Base-by-base conservation (phyloP, 371 early-diverging fungal genomes). In the Funneliformis caledonium region DNA sequence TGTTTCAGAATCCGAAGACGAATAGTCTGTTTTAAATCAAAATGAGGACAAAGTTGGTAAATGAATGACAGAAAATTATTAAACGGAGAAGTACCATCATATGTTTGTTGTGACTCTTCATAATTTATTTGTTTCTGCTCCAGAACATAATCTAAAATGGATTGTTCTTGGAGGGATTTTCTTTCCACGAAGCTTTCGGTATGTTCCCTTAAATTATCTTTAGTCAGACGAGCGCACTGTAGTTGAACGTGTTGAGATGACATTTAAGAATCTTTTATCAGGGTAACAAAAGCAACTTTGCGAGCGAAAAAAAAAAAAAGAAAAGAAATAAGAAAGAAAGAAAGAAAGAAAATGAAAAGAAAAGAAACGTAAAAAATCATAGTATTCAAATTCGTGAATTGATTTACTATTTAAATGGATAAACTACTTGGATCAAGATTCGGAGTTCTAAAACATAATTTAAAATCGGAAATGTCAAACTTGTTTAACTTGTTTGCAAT, bases 121-220 rank as follows among this genome's bases (percentile, higher is more conserved):
- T 56, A 19, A 33, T 65, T 12, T 65, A 65, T 64, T 69, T 14
- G 2, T 70, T 70, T 47, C 47, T 70, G 70, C 45, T 70, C 70
- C 10, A 45, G 19, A n/a, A 70, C 45, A 43, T 43, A 70, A 3
- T 43, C 22, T 45, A 14, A 22, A 3, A 70, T 45, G 45, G 22
- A 70, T 70, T 70, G 16, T 19, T 70, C 43, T 22, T 70, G 37
- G 2, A 70, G 43, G 22, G 22, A 19, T 12, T 9, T 70, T n/a
- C 22, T 16, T 11, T 70, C 45, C 7, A 37, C 70, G 43, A 70
- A 70, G 43, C n/a, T 45, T 7, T 43, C 14, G n/a, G 43, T 43
- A 70, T 70, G 47, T 70, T 42, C 2, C 9, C 10, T 43, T 70
- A 70, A 70, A 47, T 37, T 22, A 8, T 11, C 11, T n/a, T 45